Evolutionary conservation across 768 basidiomycete species (phyloP), one percentile per base, ranked within the genome.

Genomic region (Auricularia sp.): DNA sequence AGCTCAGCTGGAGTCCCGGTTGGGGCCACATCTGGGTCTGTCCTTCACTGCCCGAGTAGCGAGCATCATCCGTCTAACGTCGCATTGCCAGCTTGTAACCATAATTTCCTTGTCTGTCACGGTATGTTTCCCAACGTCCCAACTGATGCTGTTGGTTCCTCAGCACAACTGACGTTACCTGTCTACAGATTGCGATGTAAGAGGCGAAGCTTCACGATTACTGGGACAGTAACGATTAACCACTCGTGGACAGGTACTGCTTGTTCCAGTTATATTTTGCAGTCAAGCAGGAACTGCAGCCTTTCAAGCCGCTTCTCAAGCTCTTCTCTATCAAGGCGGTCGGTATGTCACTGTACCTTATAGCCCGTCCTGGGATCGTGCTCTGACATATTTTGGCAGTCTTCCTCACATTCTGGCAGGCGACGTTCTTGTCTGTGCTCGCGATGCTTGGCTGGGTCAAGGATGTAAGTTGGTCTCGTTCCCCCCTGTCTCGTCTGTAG

Each of bases 401-500:
- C 0, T 89, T 90, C 70, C 75, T 90, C 18, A 88, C 86, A 6
- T 90, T 90, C 71, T 91, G 89, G 89, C 89, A 90, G 73, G 81
- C 84, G 16, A 83, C 81, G 0, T 76, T 83, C 39, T 77, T 91
- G 14, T 81, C 83, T 3, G 65, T 83, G 16, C 79, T 90, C 13
- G 79, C 77, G 45, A 77, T 82, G 71, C 75, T 87, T 64, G 83
- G 82, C 0, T 76, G 88, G 3, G 80, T 90, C 65, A 88, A 87
- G 73, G 81, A 82, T 72, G 87, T 87, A 69, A 56, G 80, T 72
- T 29, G 29, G 29, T 29, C 0, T 29, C 29, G 29, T 29, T 29
- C 29, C 29, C 1, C 29, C 29, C 29, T 29, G 29, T 3, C 29
- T 29, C 0, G 29, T 29, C 29, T 29, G 29, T 29, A 2, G 29